Evolutionary conservation across 2,329 filamentous ascomycete species (phyloP), one percentile per base, ranked within the genome.

Genomic region (Albifimbria verrucaria): DNA sequence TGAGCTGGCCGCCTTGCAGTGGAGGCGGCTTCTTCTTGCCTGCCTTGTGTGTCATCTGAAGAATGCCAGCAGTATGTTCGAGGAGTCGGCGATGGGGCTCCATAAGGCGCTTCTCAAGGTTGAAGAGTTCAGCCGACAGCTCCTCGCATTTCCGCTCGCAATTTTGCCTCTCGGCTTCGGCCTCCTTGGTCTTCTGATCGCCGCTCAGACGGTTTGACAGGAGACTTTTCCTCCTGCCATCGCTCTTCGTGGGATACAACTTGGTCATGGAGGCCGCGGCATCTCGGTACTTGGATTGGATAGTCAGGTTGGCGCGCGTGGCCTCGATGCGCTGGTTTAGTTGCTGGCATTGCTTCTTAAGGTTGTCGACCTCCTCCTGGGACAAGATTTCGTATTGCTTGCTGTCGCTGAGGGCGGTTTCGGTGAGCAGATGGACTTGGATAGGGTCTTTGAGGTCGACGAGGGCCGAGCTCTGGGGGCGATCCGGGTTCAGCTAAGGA

Each of bases 251-350:
- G 9, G 83, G 83, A 66, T 95, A 91, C 25, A 99, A 77, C 62
- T 88, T 87, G 54, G 87, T 87, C 72, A 99, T 86, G 41, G 92
- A 96, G 58, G 88, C 83, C 11, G 94, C 91, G 1, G 94, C 94
- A 78, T 97, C 93, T 62, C 92, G 89, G 63, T 97, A 91, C 75
- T 97, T 99, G 51, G 86, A 89, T 70, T 99, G 94, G 45, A 97
- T 85, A 26, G 87, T 86, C 36, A 99, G 79, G 71, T 93, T 96
- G 55, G 90, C 83, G 59, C 87, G 85, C 20, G 90, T 86, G 36
- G 90, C 87, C 57, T 93, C 89, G 59, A 96, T 86, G n/a, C 90
- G 87, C 65, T 86, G 83, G 23, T 81, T 79, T 48, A 97, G 72
- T 32, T 84, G 77, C 54, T 85, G 82, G 57, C 87, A 83, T 75